Conservation (phyloP, 1,284 basidiomycete genomes). For the Athelia psychrophila region DNA sequence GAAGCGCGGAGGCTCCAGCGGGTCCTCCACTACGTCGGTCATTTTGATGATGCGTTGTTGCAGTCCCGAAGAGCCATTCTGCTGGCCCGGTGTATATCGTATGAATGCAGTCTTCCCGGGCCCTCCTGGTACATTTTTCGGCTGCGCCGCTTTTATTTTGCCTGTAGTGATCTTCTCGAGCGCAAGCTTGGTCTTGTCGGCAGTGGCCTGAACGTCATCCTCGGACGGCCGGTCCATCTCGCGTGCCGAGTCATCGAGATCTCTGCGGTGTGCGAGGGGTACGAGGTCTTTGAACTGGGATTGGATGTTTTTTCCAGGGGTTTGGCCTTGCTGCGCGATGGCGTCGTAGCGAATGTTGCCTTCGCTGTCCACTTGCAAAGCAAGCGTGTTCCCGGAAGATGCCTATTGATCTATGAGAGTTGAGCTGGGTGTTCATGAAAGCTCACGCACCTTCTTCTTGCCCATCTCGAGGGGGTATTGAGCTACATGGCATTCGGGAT, state of each 20-base stretch:
- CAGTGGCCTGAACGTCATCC: slow-evolving; percentile 83
- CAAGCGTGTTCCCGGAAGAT: slow-evolving; percentile 88
- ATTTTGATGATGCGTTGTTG: slow-evolving; percentile 99
- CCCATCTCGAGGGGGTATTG: slow-evolving; percentile 98
- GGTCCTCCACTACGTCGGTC: slow-evolving; percentile 96
- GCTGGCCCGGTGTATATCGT: slow-evolving; percentile 93
- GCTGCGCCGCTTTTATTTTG: slow-evolving; percentile 97
- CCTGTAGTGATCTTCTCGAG: slow-evolving; percentile 92
- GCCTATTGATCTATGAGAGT: slow-evolving; percentile 43
- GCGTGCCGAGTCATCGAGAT: slow-evolving; percentile 74
- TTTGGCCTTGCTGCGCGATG: slow-evolving; percentile 93
- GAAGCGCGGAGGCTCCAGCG: slow-evolving; percentile 94
- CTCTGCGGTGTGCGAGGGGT: slow-evolving; percentile 87
- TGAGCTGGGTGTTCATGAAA: not conserved
- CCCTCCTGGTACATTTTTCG: slow-evolving; percentile 80
- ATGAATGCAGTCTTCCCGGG: slow-evolving; percentile 86
- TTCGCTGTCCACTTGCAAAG: slow-evolving; percentile 94
- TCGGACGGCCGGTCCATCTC: slow-evolving; percentile 91
- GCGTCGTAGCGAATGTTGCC: slow-evolving; percentile 97
- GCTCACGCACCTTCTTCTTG: slow-evolving; percentile 76
- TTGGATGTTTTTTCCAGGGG: slow-evolving; percentile 83
- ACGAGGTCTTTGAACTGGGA: slow-evolving; percentile 98
- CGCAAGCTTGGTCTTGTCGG: slow-evolving; percentile 88
- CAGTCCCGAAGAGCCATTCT: slow-evolving; percentile 64
- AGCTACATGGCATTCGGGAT: slow-evolving; percentile 96